Percentiles rank a stretch among this genome's conserved stretches.
phyloP scores from a whole-genome alignment of 2,329 filamentous ascomycete species.

The Coniella lustricola region DNA sequence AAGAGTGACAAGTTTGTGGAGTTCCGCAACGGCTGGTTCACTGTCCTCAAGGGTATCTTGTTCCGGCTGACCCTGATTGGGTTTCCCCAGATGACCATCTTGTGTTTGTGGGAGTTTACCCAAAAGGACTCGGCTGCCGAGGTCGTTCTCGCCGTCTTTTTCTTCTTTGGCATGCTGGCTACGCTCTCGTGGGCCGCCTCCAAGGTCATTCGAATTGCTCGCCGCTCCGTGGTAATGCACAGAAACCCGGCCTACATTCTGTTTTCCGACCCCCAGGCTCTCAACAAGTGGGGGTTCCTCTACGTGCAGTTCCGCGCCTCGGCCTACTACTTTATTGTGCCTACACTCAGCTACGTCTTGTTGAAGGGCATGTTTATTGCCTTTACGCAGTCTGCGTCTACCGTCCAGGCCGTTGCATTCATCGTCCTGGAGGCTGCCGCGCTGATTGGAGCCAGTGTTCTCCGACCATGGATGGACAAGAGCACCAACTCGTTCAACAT shows the following conservation, averaged over 20 bases:
- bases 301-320: conserved; percentile 96
- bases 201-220: conserved; percentile 85
- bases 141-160: conserved; percentile 81
- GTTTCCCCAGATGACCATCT: conserved; percentile 82
- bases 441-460: conserved; percentile 68
- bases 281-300: conserved; percentile 98
- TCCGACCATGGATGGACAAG: conserved; percentile 98
- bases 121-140: conserved; percentile 77
- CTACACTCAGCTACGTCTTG: conserved; percentile 69
- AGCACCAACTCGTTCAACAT: conserved; percentile 97
- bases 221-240: conserved; percentile 82
- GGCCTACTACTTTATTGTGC: conserved; percentile 90
- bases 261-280: conserved; percentile 85
- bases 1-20: conserved; percentile 81
- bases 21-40: conserved; percentile 91
- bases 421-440: conserved; percentile 75
- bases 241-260: conserved; percentile 96
- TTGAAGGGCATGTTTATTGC: conserved; percentile 86
- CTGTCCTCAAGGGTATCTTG: conserved; percentile 86
- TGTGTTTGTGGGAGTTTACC: conserved; percentile 92
- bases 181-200: conserved; percentile 79
- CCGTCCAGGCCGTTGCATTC: conserved; percentile 73
- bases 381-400: conserved; percentile 63
- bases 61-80: conserved; percentile 87
- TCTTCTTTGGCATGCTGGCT: conserved; percentile 71